phyloP scores from a whole-genome alignment of 441 rosid species.

The Brassica hybrid region DNA sequence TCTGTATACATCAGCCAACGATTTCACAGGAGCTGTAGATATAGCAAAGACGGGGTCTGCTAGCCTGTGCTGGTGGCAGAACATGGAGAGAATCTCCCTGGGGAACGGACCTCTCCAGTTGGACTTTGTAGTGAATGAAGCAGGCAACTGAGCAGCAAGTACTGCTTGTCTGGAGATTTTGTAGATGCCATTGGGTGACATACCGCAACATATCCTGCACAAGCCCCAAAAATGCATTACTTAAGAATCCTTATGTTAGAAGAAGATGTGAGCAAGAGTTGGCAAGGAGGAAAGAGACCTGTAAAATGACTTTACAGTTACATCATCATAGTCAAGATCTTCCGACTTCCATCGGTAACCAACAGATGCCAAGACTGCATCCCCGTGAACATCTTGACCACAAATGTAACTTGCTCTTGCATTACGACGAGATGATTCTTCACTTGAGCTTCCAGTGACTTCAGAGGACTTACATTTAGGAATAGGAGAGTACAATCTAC shows the following conservation, averaged over 20 bases:
- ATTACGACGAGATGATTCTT: constrained; percentile 54
- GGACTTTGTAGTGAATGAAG: constrained; percentile 65
- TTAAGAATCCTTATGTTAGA: background rate
- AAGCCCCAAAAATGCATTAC: constrained; percentile 21
- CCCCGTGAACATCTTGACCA: constrained; percentile 75
- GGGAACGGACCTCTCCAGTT: constrained; percentile 93
- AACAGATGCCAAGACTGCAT: constrained; percentile 89
- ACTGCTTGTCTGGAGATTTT: constrained; percentile 85
- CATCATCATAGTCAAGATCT: constrained; percentile 68
- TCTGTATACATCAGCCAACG: constrained; percentile 52
- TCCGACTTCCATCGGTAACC: constrained; percentile 84
- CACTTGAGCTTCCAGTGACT: constrained; percentile 32
- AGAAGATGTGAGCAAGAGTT: constrained; percentile 8
- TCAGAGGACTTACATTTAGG: constrained; percentile 54
- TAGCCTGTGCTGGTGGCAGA: constrained; percentile 87
- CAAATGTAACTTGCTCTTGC: constrained; percentile 80
- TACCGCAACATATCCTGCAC: constrained; percentile 66
- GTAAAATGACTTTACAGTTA: constrained; percentile 74
- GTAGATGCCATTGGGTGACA: constrained; percentile 83
- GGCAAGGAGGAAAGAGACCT: constrained; percentile 59
- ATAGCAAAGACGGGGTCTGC: constrained; percentile 75
- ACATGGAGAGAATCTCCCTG: constrained; percentile 71
- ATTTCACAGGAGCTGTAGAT: constrained; percentile 49
- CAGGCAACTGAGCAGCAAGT: constrained; percentile 75
- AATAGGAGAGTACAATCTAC: constrained; percentile 72